Evolutionary conservation across 345 rosid genomes (phyloP).

Genomic region (Rhodamnia argentea): DNA sequence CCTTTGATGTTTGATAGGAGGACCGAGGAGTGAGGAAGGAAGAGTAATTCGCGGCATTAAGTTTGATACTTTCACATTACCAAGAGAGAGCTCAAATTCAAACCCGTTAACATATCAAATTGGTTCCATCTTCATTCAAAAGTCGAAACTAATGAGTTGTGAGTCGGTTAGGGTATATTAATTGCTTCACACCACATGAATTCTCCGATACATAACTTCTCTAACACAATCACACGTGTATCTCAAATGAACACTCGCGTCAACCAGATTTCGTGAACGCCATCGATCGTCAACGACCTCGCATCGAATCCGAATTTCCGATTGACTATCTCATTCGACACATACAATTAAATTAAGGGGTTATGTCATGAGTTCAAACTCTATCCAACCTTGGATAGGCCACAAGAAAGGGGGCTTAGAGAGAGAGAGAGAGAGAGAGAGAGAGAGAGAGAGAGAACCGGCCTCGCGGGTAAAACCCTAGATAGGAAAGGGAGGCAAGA

Average conservation of each 20-base stretch:
- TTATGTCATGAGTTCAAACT: neutral
- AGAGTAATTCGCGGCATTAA: neutral
- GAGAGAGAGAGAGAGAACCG: neutral
- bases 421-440: too few relatives aligned
- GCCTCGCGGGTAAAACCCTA: neutral
- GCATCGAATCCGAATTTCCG: neutral
- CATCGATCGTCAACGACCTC: too few relatives aligned
- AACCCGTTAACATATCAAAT: too few relatives aligned
- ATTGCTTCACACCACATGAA: too few relatives aligned
- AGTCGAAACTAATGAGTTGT: too few relatives aligned
- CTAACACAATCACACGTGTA: too few relatives aligned
- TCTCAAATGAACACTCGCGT: too few relatives aligned
- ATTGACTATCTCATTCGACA: fast-evolving
- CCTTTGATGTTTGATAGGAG: neutral
- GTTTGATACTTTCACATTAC: too few relatives aligned
- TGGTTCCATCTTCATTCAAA: too few relatives aligned
- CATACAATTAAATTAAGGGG: neutral
- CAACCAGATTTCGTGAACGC: neutral
- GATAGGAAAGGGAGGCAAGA: neutral
- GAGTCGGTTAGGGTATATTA: too few relatives aligned
- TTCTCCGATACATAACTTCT: fast-evolving
- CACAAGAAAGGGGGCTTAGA: neutral
- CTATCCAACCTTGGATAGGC: neutral
- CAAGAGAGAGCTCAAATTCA: too few relatives aligned
- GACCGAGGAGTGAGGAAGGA: neutral